A percentile compares a stretch with the other conserved stretches of the same genome.
phyloP scores from a whole-genome alignment of 768 basidiomycete species.

The Panaeolus papilionaceus region DNA sequence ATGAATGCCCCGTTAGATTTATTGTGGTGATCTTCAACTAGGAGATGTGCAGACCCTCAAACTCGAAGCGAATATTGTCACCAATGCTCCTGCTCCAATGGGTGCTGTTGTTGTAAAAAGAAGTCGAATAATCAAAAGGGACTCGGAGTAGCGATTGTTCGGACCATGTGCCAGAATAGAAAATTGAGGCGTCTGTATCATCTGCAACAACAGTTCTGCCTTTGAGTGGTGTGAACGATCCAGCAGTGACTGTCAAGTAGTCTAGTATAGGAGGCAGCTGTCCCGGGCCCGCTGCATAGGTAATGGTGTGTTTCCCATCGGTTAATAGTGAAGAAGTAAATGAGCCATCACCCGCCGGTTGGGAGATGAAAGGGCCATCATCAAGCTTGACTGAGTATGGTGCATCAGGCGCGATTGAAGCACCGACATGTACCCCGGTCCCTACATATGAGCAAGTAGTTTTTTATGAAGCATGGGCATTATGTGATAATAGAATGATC shows the following conservation, averaged over 20 bases:
- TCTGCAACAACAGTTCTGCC: conserved; percentile 45
- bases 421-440: conserved; percentile 37
- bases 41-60: conserved; percentile 37
- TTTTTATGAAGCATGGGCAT: conserved; percentile 1
- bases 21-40: conserved; percentile 10
- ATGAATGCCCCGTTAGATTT: neutral
- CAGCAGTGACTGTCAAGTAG: conserved; percentile 45
- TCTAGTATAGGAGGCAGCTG: conserved; percentile 42
- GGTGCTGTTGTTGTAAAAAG: conserved; percentile 38
- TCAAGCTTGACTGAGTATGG: conserved; percentile 45
- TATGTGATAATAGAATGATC: conserved; percentile 10
- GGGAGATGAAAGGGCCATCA: conserved; percentile 36
- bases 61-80: conserved; percentile 40
- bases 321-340: conserved; percentile 38
- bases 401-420: conserved; percentile 31
- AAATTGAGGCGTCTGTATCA: conserved; percentile 37
- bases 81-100: conserved; percentile 45
- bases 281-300: conserved; percentile 36
- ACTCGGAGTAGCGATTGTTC: conserved; percentile 26
- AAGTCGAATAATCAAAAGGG: conserved; percentile 33
- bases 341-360: conserved; percentile 35
- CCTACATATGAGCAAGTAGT: conserved; percentile 28
- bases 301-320: conserved; percentile 45
- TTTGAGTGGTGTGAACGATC: conserved; percentile 39
- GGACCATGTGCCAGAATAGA: conserved; percentile 43